Percentiles rank a stretch among this genome's conserved stretches.
phyloP scores from a whole-genome alignment of 805 yeast genomes.

The Dipodascus geniculatus region DNA sequence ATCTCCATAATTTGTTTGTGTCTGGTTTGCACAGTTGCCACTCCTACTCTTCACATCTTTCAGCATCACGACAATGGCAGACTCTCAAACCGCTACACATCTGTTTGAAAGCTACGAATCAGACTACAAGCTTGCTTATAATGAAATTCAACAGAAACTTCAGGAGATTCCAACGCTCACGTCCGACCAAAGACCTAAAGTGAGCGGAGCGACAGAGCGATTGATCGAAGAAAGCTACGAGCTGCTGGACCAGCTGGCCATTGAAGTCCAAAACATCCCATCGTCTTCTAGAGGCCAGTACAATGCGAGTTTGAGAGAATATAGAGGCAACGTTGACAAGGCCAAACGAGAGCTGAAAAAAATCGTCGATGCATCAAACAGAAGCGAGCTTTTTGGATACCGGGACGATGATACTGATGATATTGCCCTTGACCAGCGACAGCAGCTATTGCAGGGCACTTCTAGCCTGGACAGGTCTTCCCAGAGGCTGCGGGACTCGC shows the following conservation, averaged over 20 bases:
- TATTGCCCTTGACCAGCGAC: slow-evolving; percentile 56
- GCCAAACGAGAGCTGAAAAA: slow-evolving; percentile 39
- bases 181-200: slow-evolving; percentile 41
- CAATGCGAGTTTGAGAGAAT: slow-evolving; percentile 68
- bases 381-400: slow-evolving; percentile 61
- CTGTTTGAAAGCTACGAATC: slow-evolving; percentile 53
- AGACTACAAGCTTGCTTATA: slow-evolving; percentile 58
- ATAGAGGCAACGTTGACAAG: slow-evolving; percentile 45
- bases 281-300: slow-evolving; percentile 56
- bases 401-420: slow-evolving; percentile 26
- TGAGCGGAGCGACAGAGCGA: slow-evolving; percentile 46
- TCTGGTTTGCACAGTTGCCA: no score
- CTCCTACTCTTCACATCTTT: not conserved
- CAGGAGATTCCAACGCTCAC: slow-evolving; percentile 38
- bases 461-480: slow-evolving; percentile 72
- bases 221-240: slow-evolving; percentile 74
- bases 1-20: no score
- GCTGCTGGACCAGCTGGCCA: slow-evolving; percentile 71
- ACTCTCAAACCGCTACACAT: slow-evolving; percentile 22
- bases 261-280: slow-evolving; percentile 80
- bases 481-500: slow-evolving; percentile 76
- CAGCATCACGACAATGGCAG: not conserved
- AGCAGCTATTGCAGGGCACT: slow-evolving; percentile 64
- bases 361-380: slow-evolving; percentile 57
- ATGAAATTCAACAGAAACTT: slow-evolving; percentile 59